These are phyloP conservation scores for Trametes gibbosa DNA, from an alignment of 768 basidiomycete species.

Conservation along the genomic window DNA sequence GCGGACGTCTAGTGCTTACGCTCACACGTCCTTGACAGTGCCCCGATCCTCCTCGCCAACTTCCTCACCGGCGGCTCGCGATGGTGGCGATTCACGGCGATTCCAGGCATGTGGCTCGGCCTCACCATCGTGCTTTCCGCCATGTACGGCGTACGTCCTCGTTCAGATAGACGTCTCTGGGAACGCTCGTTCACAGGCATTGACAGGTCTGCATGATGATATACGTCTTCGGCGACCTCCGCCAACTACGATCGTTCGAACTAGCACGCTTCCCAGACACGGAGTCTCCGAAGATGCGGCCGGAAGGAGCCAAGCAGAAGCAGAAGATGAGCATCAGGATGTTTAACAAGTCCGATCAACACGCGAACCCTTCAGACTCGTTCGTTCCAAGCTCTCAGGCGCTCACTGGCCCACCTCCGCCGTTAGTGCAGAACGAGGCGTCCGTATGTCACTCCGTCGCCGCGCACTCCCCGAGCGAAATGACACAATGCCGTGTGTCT, in stretches of 20 bases:
- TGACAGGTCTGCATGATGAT: constrained; percentile 61
- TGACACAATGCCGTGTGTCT: not conserved
- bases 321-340: constrained; percentile 7
- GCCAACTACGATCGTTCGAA: constrained; percentile 77
- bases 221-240: constrained; percentile 75
- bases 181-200: not conserved
- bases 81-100: constrained; percentile 55
- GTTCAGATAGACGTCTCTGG: not conserved
- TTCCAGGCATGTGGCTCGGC: constrained; percentile 73
- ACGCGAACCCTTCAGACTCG: not conserved
- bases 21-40: constrained; percentile 14
- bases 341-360: not conserved
- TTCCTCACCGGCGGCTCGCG: constrained; percentile 47
- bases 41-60: constrained; percentile 36
- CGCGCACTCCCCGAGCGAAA: not conserved
- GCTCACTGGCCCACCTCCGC: not conserved
- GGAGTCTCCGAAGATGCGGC: not conserved
- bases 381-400: not conserved
- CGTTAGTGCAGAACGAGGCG: not conserved
- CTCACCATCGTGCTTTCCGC: constrained; percentile 59
- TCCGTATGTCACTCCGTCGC: not conserved
- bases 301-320: not conserved
- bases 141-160: constrained; percentile 55
- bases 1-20: not conserved
- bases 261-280: constrained; percentile 43